Conservation (phyloP, 352 stramenopile genomes). For the Globisporangium apiculatum region DNA sequence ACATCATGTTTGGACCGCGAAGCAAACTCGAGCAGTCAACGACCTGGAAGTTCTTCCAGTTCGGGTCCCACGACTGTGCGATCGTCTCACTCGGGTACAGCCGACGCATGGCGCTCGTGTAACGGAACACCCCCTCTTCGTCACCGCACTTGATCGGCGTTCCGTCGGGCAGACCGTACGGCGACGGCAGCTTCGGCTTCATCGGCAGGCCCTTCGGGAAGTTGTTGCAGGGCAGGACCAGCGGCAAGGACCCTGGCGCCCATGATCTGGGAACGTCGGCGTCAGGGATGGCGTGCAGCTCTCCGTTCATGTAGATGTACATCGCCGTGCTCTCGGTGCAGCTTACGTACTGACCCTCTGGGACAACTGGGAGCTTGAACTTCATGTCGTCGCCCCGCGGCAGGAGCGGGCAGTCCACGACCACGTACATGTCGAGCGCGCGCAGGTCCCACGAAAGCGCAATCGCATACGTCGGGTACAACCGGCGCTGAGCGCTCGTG, state of each 20-base stretch:
- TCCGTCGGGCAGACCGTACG: not conserved
- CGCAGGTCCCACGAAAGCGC: constrained; percentile 17
- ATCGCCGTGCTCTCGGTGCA: constrained; percentile 2
- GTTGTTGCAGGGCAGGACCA: constrained; percentile 4
- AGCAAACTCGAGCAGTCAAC: constrained; percentile 5
- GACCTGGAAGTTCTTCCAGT: constrained; percentile 10
- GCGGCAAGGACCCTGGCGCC: constrained; percentile 13
- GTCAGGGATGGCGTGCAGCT: constrained; percentile 9
- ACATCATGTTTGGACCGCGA: not conserved
- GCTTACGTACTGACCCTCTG: constrained; percentile 12
- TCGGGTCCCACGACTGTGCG: constrained; percentile 20
- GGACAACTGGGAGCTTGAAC: constrained; percentile 10
- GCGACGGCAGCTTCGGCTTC: constrained; percentile 2
- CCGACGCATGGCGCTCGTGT: constrained; percentile 7
- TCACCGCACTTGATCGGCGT: constrained; percentile 17
- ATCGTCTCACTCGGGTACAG: constrained; percentile 14
- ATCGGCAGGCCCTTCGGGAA: constrained; percentile 1
- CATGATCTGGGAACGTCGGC: constrained; percentile 15
- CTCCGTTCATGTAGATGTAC: constrained; percentile 7
- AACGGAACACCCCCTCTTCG: constrained; percentile 11
- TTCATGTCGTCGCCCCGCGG: constrained; percentile 8
- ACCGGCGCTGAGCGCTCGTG: constrained; percentile 6
- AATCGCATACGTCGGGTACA: constrained; percentile 14
- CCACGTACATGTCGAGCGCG: constrained; percentile 1
- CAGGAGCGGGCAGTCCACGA: constrained; percentile 15